Evolutionary conservation across 805 yeast species (phyloP).

Genomic region (Yamadazyma takamatsuzukensis): DNA sequence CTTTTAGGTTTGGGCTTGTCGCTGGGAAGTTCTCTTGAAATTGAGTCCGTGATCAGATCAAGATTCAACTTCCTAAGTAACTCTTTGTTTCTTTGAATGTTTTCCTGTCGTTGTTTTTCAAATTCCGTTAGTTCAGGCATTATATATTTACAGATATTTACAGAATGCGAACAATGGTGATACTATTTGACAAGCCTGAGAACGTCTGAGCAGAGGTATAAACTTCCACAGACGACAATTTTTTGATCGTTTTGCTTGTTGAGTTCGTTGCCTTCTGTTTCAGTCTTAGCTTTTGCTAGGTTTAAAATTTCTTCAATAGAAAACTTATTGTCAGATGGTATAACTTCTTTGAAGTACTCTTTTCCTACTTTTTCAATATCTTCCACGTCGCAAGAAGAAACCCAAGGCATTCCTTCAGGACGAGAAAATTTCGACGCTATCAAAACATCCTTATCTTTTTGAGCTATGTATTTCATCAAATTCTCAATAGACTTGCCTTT

Average conservation of each 20-base stretch:
- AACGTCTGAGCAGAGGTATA: conserved; percentile 40
- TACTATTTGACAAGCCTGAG: conserved; percentile 18
- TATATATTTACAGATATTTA: no score
- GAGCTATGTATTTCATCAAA: conserved; percentile 49
- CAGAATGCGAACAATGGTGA: no score
- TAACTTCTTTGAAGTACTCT: conserved; percentile 11
- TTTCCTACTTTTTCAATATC: conserved; percentile 20
- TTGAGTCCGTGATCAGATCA: conserved; percentile 51
- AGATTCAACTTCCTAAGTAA: conserved; percentile 69
- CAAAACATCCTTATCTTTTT: conserved; percentile 48
- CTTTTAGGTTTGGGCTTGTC: conserved; percentile 15
- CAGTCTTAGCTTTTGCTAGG: conserved; percentile 7
- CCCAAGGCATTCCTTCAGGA: conserved; percentile 96
- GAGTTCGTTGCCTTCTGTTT: conserved; percentile 11
- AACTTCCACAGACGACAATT: conserved; percentile 40
- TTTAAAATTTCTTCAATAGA: conserved; percentile 14
- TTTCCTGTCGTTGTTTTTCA: conserved; percentile 68
- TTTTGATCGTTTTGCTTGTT: conserved; percentile 25
- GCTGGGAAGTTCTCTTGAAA: conserved; percentile 43
- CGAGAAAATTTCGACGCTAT: conserved; percentile 59
- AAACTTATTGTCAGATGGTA: conserved; percentile 6
- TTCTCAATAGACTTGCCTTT: conserved; percentile 59
- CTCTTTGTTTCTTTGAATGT: conserved; percentile 79
- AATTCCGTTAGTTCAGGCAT: conserved; percentile 51
- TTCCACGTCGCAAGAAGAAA: conserved; percentile 42